Evolutionary conservation across 495 filamentous ascomycete species (phyloP).

Genomic region (Sphaerosporella brunnea): DNA sequence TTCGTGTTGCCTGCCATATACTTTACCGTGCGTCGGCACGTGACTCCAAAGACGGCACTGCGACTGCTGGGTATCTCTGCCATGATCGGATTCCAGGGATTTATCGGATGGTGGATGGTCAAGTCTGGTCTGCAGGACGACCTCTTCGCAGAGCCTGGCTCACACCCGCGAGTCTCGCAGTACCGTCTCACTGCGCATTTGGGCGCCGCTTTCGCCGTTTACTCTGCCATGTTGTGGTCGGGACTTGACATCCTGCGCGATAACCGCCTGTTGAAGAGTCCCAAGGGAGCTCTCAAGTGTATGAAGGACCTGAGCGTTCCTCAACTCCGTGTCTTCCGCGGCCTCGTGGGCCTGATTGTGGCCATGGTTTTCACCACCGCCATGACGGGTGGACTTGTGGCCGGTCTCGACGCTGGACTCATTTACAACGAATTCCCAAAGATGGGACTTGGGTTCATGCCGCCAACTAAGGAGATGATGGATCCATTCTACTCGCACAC

Average conservation of each 20-base stretch:
- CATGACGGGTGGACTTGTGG: conserved; percentile 84
- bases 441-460: conserved; percentile 71
- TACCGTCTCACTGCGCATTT: conserved; percentile 84
- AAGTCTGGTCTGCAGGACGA: conserved; percentile 89
- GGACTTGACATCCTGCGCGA: conserved; percentile 70
- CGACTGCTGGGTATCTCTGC: conserved; percentile 67
- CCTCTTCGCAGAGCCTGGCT: conserved; percentile 64
- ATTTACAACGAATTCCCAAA: conserved; percentile 97
- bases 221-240: conserved; percentile 84
- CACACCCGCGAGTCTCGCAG: conserved; percentile 80
- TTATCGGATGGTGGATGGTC: conserved; percentile 99
- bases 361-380: conserved; percentile 71
- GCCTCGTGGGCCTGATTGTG: conserved; percentile 52
- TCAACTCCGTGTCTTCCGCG: conserved; percentile 50
- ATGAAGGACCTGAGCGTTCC: conserved; percentile 46
- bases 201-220: conserved; percentile 75
- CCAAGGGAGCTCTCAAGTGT: conserved; percentile 36
- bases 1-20: conserved; percentile 77
- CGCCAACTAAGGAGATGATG: conserved; percentile 67
- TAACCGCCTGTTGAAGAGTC: conserved; percentile 43
- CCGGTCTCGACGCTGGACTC: conserved; percentile 82
- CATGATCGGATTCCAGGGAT: conserved; percentile 86
- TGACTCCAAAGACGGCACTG: conserved; percentile 56
- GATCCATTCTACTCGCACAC: conserved; percentile 68
- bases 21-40: conserved; percentile 66